A percentile compares a stretch with the other conserved stretches of the same genome.
phyloP scores from a whole-genome alignment of 345 rosid genomes.

The Corchorus capsularis region DNA sequence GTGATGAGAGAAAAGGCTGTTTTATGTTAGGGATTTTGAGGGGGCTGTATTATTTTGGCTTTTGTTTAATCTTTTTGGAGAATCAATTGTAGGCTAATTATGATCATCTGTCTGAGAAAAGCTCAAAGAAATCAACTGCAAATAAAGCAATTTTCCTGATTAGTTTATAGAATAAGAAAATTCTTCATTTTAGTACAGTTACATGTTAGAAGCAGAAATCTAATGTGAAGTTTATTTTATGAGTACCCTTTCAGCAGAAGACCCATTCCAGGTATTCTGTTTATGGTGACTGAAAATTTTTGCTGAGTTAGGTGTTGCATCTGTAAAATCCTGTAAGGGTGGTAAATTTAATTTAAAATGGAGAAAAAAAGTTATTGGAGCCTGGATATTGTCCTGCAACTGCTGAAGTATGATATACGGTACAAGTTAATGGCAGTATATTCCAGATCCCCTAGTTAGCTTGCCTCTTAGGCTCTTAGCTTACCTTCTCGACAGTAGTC shows the following conservation, averaged over 20 bases:
- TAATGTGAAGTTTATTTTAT: not conserved
- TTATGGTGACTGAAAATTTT: not conserved
- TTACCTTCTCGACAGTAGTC: not conserved
- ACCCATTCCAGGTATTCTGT: not conserved
- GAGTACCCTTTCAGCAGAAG: not conserved
- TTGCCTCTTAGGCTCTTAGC: not conserved
- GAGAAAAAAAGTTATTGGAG: not conserved
- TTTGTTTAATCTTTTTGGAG: not conserved
- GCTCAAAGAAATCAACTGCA: not conserved
- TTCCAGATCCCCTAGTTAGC: not conserved
- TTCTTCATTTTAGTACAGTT: not conserved
- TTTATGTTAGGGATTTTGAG: not conserved
- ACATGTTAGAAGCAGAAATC: not conserved
- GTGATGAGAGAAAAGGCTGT: not conserved
- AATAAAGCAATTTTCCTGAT: conserved; percentile 1
- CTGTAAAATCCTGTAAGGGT: not conserved
- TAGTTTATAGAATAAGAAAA: not conserved
- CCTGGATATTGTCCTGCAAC: not conserved
- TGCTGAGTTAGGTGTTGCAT: not conserved
- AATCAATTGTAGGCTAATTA: not conserved
- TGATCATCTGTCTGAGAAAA: not conserved
- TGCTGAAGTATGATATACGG: not conserved
- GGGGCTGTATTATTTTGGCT: not conserved
- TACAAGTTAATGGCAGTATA: not conserved
- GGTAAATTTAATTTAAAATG: not conserved